Conservation (phyloP, 2,329 filamentous ascomycete species). For the Colletotrichum kahawae region DNA sequence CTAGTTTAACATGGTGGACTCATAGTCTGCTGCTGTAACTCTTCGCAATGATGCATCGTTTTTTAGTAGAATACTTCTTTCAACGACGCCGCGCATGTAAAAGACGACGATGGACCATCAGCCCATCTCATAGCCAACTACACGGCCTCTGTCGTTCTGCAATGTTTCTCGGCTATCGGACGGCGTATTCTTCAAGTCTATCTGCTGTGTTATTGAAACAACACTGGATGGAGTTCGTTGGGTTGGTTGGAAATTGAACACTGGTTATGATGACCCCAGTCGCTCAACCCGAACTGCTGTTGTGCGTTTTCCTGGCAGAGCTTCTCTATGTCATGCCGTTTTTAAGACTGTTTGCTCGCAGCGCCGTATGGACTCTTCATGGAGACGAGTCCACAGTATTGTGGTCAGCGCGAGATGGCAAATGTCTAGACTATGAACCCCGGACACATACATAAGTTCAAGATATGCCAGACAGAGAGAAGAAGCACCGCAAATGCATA, state of each 20-base stretch:
- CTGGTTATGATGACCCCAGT: background rate
- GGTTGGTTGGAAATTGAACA: background rate
- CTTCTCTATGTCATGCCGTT: background rate
- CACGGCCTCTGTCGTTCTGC: background rate
- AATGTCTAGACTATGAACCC: background rate
- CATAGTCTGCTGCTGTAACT: background rate
- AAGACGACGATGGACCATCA: background rate
- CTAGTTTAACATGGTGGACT: background rate
- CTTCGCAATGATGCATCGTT: background rate
- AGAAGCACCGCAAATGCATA: background rate
- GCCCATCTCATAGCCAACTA: background rate
- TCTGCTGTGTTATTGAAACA: background rate
- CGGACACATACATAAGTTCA: background rate
- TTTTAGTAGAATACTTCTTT: background rate
- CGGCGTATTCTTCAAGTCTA: background rate
- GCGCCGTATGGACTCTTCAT: fast-evolving
- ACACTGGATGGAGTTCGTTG: background rate
- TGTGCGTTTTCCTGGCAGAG: background rate
- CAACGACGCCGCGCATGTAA: background rate
- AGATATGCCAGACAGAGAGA: background rate
- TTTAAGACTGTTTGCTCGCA: background rate
- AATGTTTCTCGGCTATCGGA: background rate
- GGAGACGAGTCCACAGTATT: background rate
- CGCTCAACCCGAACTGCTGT: no score
- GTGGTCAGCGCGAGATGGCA: background rate